Base-by-base conservation (phyloP, 1,284 basidiomycete species). In the Boletus hoseneyae region DNA sequence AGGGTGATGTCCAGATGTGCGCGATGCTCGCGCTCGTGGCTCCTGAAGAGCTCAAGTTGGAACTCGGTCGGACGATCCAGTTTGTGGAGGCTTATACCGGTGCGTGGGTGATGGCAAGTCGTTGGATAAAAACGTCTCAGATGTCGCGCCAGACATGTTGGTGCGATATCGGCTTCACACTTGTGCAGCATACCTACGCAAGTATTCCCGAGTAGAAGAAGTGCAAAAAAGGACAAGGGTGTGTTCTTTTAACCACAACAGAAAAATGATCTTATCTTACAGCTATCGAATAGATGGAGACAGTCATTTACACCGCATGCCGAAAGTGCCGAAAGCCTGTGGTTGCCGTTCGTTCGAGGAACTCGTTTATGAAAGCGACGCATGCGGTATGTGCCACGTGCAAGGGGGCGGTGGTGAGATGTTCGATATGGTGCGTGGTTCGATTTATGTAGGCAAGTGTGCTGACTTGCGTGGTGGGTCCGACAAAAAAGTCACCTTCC, bases 1-100 rank as follows among this genome's bases (percentile, higher is more conserved):
- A 88, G 85, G 87, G 88, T 5, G 82, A 90, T 57, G 70, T 89
- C 1, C 87, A 90, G 59, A 85, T 82, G 73, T 89, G 87, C 64
- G 80, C 85, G 3, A 78, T 86, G 73, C 60, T 90, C 16, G 72
- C 79, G 3, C 62, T 85, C 2, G 69, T 89, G 19, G 84, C 80
- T 10, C 69, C 75, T 0, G 56, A 71, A 38, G 84, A 89, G 60
- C 68, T 90, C 27, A 57, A 62, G 18, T 64, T 89, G 10, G 62
- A 68, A 5, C 63, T 66, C 27, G 61, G 61, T 44, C 71, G 80
- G 38, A 67, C 70, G n/a, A 59, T 72, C 23, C 73, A 76, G 37
- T 84, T 88, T 51, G 60, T 87, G 13, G 85, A 88, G 51, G 71
- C 82, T 2, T 90, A 90, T 59, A 74, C 87, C 25, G 87, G 87